Evolutionary conservation across 176 grass and related monocot species (phyloP), one percentile per base, ranked within the genome.

Genomic region (barley (Hordeum vulgare)): DNA sequence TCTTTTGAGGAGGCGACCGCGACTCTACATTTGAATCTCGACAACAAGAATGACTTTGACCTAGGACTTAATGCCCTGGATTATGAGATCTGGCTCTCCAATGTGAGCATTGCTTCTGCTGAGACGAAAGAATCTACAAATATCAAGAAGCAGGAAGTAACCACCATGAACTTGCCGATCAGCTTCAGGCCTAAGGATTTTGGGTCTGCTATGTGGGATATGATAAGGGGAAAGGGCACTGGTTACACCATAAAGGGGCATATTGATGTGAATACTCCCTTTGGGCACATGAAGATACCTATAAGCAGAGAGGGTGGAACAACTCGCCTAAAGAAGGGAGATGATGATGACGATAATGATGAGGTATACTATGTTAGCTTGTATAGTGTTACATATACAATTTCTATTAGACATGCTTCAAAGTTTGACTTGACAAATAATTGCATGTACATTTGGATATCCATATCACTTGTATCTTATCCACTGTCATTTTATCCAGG

Each of bases 191-290:
- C 96, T 1, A 95, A 95, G 80, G 96, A 98, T 36, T 98, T 98
- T 74, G 96, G 96, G 10, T 95, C 92, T 56, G 96, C 92, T 68
- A 90, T 98, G 76, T 98, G 96, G 96, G 96, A 98, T 81, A 98
- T 98, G 92, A 88, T 95, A 26, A 93, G 92, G 84, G 92, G 96
- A 9, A 91, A 70, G 81, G 96, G 96, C 20, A 93, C 85, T 39
- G 90, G 92, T 66, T 98, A 98, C 59, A 84, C 90, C 29, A 95
- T 98, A 73, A 98, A 98, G 80, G 95, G 95, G 17, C 78, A 90
- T 61, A 85, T 98, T 58, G 86, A 98, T 78, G 95, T 95, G 71
- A 91, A 95, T 53, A 95, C 95, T 24, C 95, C 92, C 20, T 98
- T 95, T 64, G 95, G 95, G 28, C 81, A 80, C 56, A 95, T 98